phyloP scores from a whole-genome alignment of 768 basidiomycete species.

The Daedalea quercina region DNA sequence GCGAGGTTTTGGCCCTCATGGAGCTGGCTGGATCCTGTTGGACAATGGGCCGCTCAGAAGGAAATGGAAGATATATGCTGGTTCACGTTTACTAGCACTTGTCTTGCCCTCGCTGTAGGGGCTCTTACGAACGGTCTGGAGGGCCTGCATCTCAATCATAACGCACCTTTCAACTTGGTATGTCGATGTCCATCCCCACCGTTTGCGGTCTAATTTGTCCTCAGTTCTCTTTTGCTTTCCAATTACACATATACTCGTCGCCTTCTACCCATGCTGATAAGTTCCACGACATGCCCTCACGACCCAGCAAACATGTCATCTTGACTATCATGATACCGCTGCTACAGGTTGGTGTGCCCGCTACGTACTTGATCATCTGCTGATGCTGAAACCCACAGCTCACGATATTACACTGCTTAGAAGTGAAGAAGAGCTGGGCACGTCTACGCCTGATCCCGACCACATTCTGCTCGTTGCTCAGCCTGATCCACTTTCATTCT shows the following conservation, averaged over 20 bases:
- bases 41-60: conserved; percentile 37
- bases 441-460: conserved; percentile 70
- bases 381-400: conserved; percentile 31
- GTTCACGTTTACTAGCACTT: conserved; percentile 65
- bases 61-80: conserved; percentile 66
- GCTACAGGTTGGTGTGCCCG: conserved; percentile 46
- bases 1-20: conserved; percentile 33
- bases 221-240: conserved; percentile 72
- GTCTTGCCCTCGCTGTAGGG: conserved; percentile 57
- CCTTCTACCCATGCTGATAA: conserved; percentile 49
- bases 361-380: background rate
- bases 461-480: conserved; percentile 48
- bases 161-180: conserved; percentile 69
- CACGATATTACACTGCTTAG: conserved; percentile 56
- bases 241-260: conserved; percentile 67
- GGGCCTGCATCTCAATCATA: conserved; percentile 42
- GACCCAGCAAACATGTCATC: conserved; percentile 70
- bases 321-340: conserved; percentile 69
- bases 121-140: conserved; percentile 64
- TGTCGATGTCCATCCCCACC: too few relatives aligned
- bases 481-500: conserved; percentile 61
- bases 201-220: background rate
- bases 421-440: conserved; percentile 56
- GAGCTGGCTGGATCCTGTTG: conserved; percentile 29
- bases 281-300: conserved; percentile 39